Evolutionary conservation across 1,284 basidiomycete species (phyloP), one percentile per base, ranked within the genome.

Genomic region (Stygiomarasmius scandens): DNA sequence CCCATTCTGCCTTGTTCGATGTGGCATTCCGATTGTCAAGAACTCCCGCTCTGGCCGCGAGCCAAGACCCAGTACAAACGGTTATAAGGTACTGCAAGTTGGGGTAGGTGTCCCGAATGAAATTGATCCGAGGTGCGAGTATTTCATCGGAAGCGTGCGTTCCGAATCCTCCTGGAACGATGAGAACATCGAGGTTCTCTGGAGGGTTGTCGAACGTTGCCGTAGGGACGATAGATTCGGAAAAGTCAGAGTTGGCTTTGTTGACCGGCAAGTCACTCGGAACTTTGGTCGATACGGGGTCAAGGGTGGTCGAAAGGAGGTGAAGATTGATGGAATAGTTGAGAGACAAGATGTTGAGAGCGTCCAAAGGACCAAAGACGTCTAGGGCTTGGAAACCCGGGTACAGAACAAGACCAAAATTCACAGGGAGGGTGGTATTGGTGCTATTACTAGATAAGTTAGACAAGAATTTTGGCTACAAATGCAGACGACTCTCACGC

Each of bases 11-110:
- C 64, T 80, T 80, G 63, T 79, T 79, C 22, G 77, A 77, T 3
- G 77, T 80, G 12, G 77, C 79, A 10, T 64, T 66, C 52, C 64
- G 66, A 3, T 76, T 75, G 32, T 79, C 75, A 3, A 81, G 65
- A 2, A 77, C 60, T 0, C 77, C 78, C 2, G 77, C 71, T 2
- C 65, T 67, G 0, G 77, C 77, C 0, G 71, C 70, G 25, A 79
- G 38, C 23, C 67, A 62, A n/a, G 77, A 71, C 14, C 79, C 79
- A 2, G 75, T 79, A 62, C 79, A 81, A 1, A 79, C 74, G 1
- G 77, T 76, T 52, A 80, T 61, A 16, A 80, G 60, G 61, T 78
- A 77, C 50, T 69, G 67, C 4, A 78, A 64, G 2, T 65, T 63
- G 1, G 75, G 73, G 49, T 73, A 74, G 11, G 71, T 66, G 5